Conservation (phyloP, 805 yeast genomes). For the Ogataea polymorpha region DNA sequence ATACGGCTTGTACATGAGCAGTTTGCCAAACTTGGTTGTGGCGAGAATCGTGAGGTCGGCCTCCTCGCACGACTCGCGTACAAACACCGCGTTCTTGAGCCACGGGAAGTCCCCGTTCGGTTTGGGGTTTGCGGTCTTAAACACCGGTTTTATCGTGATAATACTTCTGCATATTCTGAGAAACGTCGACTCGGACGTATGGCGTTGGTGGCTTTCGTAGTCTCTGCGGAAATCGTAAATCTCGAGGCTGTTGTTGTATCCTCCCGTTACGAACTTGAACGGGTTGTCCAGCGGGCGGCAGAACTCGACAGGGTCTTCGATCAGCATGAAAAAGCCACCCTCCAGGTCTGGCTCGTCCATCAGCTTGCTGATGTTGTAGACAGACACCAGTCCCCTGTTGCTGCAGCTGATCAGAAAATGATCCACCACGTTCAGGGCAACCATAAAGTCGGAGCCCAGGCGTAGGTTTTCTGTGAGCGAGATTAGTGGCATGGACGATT, state of each 20-base stretch:
- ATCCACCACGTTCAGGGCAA: conserved; percentile 18
- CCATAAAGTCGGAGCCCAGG: conserved; percentile 19
- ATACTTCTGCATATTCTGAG: conserved; percentile 21
- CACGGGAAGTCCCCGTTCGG: conserved; percentile 25
- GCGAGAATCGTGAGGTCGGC: conserved; percentile 19
- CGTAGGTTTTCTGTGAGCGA: conserved; percentile 18
- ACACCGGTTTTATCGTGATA: conserved; percentile 20
- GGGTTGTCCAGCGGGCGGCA: conserved; percentile 15
- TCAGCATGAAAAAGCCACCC: conserved; percentile 17
- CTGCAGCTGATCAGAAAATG: conserved; percentile 22
- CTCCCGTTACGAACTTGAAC: conserved; percentile 21
- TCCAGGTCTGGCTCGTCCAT: conserved; percentile 7
- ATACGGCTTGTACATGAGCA: conserved; percentile 23
- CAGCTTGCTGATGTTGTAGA: conserved; percentile 18
- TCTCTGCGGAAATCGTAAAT: conserved; percentile 18
- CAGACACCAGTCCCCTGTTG: conserved; percentile 23
- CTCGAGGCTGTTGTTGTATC: conserved; percentile 24
- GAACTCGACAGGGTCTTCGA: conserved; percentile 24
- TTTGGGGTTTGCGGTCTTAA: conserved; percentile 20
- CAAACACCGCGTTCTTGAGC: conserved; percentile 25
- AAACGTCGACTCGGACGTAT: conserved; percentile 4
- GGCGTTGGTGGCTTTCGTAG: conserved; percentile 12
- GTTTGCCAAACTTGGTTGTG: conserved; percentile 27
- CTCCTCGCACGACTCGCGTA: conserved; percentile 8
- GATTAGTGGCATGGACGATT: conserved; percentile 8